phyloP scores from a whole-genome alignment of 1,139 yeast genomes.

The Blastobotrys ciferrii region DNA sequence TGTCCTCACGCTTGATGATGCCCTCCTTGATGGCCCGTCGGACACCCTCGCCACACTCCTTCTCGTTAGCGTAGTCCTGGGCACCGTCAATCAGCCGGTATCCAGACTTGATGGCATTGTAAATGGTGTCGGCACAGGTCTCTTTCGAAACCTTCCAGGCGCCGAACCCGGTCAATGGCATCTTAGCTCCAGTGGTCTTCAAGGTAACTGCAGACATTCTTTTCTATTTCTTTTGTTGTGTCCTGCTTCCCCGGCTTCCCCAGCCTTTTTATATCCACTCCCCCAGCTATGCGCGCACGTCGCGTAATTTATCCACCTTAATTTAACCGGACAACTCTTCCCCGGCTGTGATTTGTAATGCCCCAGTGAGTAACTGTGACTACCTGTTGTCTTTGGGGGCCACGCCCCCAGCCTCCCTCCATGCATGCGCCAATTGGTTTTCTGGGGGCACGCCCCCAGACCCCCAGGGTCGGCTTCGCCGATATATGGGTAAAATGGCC shows the following conservation, averaged over 20 bases:
- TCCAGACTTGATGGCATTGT: constrained; percentile 45
- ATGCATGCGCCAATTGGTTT: too few species aligned
- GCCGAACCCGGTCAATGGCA: constrained; percentile 52
- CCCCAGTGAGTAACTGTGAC: too few species aligned
- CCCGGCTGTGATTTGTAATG: too few species aligned
- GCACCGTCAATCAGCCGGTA: constrained; percentile 47
- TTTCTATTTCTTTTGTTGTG: not conserved
- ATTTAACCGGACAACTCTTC: not conserved
- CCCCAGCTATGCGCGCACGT: not conserved
- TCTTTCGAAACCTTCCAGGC: constrained; percentile 46
- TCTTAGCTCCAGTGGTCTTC: constrained; percentile 38
- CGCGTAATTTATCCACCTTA: not conserved
- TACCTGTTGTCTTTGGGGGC: too few species aligned
- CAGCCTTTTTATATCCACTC: not conserved
- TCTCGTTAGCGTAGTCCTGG: constrained; percentile 43
- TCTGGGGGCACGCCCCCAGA: too few species aligned
- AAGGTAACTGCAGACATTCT: constrained; percentile 26
- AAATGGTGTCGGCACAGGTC: constrained; percentile 44
- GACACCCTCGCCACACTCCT: constrained; percentile 43
- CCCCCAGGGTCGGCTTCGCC: too few species aligned
- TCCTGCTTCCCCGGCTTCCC: not conserved
- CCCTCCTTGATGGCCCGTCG: constrained; percentile 41
- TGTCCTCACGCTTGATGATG: constrained; percentile 41
- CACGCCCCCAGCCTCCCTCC: too few species aligned
- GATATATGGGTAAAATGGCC: too few species aligned